These are phyloP conservation scores for Cronartium ribicola DNA, from an alignment of 1,284 basidiomycete genomes.

Conservation along the genomic window DNA sequence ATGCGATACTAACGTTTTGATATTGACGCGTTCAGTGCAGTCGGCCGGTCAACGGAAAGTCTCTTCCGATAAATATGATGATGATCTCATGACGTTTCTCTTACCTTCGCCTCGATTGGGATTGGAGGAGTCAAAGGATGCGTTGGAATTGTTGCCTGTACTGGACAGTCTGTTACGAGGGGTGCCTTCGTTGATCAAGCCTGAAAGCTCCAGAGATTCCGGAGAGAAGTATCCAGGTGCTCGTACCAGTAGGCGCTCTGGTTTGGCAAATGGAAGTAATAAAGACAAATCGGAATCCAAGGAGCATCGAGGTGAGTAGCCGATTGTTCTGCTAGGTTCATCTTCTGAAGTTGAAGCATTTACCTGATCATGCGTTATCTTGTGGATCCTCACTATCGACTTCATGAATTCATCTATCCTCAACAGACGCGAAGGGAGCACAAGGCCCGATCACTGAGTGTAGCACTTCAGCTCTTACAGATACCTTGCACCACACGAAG, in stretches of 20 bases:
- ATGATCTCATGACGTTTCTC: conserved; percentile 6
- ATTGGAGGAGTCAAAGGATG: neutral
- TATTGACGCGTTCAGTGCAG: neutral
- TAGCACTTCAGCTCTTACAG: conserved; percentile 3
- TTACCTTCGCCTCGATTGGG: conserved; percentile 1
- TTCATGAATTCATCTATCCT: neutral
- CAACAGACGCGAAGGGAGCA: neutral
- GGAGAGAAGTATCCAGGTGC: neutral
- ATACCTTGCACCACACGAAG: conserved; percentile 31
- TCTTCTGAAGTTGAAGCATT: too few relatives aligned
- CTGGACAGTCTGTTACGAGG: neutral
- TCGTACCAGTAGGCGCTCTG: neutral
- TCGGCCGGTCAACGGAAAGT: neutral
- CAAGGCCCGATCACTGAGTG: neutral
- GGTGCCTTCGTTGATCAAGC: neutral
- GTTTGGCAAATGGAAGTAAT: neutral
- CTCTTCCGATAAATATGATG: neutral
- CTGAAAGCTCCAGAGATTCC: neutral
- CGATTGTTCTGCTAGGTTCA: neutral
- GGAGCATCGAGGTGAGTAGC: neutral
- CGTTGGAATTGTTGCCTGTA: too few relatives aligned
- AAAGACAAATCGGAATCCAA: neutral
- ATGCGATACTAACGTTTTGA: too few relatives aligned
- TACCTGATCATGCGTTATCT: too few relatives aligned
- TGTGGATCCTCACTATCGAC: neutral